Evolutionary conservation across 352 stramenopile genomes (phyloP).

Genomic region (Blastocystis sp.): DNA sequence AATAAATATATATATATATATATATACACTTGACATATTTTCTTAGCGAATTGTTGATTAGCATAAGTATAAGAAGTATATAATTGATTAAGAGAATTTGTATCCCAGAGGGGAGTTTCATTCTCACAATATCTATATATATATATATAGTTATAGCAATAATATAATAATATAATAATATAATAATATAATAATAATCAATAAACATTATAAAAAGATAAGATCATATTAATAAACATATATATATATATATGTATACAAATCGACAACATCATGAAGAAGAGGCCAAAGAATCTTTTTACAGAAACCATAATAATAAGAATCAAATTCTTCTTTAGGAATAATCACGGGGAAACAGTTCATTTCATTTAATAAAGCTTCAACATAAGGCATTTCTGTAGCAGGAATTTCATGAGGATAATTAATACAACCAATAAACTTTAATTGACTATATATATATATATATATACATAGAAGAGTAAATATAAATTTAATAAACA

Average conservation of each 20-base stretch:
- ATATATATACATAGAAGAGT: neutral
- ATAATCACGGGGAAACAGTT: constrained; percentile 82
- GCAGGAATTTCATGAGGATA: constrained; percentile 51
- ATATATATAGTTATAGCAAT: no score
- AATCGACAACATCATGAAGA: constrained; percentile 83
- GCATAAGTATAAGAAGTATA: no score
- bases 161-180: no score
- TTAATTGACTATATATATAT: neutral
- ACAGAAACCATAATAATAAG: constrained; percentile 73
- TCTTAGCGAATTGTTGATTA: no score
- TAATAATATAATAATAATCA: no score
- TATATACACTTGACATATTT: no score
- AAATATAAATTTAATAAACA: constrained; percentile 2
- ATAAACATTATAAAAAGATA: no score
- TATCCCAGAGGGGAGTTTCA: no score
- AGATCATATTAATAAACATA: no score
- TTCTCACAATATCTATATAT: no score
- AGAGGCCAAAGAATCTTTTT: constrained; percentile 88
- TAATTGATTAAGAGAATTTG: no score
- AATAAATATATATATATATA: no score
- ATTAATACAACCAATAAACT: constrained; percentile 24
- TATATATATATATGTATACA: constrained; percentile 56
- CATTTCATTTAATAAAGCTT: constrained; percentile 46
- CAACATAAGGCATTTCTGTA: constrained; percentile 54
- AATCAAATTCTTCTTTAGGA: constrained; percentile 52